Evolutionary conservation across 768 basidiomycete genomes (phyloP), one percentile per base, ranked within the genome.

Genomic region (Auricularia heimuer): DNA sequence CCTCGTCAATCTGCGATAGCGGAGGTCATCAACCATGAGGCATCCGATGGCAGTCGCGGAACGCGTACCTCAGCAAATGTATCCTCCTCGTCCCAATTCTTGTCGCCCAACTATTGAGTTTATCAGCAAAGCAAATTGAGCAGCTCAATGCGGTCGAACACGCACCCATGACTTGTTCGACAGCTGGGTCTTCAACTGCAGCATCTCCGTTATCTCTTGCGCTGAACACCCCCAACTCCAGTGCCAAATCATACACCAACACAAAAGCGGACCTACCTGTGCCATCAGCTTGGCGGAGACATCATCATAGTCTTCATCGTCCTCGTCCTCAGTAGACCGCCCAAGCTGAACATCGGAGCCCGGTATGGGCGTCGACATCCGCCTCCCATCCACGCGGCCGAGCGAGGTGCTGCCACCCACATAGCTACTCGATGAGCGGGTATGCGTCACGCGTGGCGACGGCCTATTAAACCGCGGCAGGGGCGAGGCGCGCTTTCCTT

Each of bases 111-210:
- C 87, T 90, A 67, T n/a, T 33, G 63, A 24, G 51, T 63, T 61
- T 29, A 65, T 39, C 64, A 37, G 63, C 44, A 58, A 62, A n/a
- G 64, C 33, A 29, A 29, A 29, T 65, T 39, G 39, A 10, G 54
- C 37, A 45, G 18, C 10, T 61, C 45, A 12, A 42, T 24, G 36
- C 36, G 37, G 42, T 37, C 14, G 29, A 61, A 24, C 24, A 68
- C 79, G 44, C 72, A 90, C 90, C 92, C 94, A 97, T 11, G 94
- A 94, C 76, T 87, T 88, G 73, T 89, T 94, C 29, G 95, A 94
- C 58, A 95, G 75, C 63, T 90, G 78, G 3, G 92, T 95, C 68
- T 88, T 92, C 65, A 98, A 81, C 72, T 94, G 89, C 56, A 98
- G 74, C 0, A 89, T 89, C 70, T 89, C 86, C 69, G 87, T 80